Percentiles rank a stretch among this genome's conserved stretches.
These are phyloP conservation scores for Rhodotorula sp. DNA, from an alignment of 1,284 basidiomycete genomes.

Conservation along the genomic window DNA sequence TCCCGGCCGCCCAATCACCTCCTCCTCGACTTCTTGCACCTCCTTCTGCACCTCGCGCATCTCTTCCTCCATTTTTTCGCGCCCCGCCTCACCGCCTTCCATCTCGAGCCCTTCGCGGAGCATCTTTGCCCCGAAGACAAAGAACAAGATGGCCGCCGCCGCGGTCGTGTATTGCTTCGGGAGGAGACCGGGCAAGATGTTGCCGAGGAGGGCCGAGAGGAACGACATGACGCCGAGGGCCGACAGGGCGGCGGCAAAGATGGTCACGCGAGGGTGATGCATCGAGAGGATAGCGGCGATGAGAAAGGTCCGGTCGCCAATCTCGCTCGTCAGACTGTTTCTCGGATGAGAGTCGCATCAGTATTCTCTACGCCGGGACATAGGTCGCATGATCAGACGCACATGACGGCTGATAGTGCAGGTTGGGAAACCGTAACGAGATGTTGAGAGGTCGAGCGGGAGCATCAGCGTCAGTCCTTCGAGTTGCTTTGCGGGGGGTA, in stretches of 20 bases:
- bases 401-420: constrained; percentile 9
- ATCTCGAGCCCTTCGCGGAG: constrained; percentile 73
- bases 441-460: not conserved
- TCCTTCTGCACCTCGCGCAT: constrained; percentile 64
- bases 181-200: constrained; percentile 75
- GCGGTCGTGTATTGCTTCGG: constrained; percentile 75
- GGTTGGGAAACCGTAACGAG: not conserved
- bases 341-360: too few species aligned
- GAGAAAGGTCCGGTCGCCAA: constrained; percentile 96
- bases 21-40: constrained; percentile 76
- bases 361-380: not conserved
- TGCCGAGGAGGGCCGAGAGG: constrained; percentile 81
- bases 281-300: constrained; percentile 96
- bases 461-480: not conserved
- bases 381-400: not conserved
- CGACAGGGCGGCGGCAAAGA: constrained; percentile 85
- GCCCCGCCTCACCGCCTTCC: constrained; percentile 63
- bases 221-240: constrained; percentile 90
- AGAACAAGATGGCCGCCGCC: constrained; percentile 74
- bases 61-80: constrained; percentile 73
- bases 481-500: too few species aligned
- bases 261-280: constrained; percentile 78
- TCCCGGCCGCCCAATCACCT: constrained; percentile 55
- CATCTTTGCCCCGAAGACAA: constrained; percentile 85
- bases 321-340: constrained; percentile 49